Evolutionary conservation across 306 rosid genomes (phyloP).

Genomic region (Castanopsis chinensis): DNA sequence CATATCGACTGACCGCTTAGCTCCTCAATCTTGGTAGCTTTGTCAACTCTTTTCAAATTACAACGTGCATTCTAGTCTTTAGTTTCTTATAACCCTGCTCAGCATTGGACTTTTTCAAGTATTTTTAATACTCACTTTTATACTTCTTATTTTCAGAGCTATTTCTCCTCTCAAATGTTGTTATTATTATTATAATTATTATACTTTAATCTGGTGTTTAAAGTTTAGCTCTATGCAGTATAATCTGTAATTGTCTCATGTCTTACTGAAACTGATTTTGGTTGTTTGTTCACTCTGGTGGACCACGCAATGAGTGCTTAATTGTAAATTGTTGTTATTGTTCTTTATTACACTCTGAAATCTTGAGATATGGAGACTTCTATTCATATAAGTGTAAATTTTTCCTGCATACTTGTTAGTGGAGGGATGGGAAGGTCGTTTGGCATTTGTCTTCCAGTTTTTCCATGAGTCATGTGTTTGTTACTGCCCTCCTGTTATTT

Average conservation of each 20-base stretch:
- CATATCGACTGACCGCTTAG: slow-evolving; percentile 83
- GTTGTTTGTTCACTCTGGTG: not conserved
- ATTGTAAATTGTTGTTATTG: not conserved
- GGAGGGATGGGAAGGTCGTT: not conserved
- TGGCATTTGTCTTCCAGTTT: not conserved
- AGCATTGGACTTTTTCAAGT: not conserved
- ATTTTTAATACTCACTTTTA: not conserved
- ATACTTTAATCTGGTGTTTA: not conserved
- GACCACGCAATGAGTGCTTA: not conserved
- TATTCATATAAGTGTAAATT: not conserved
- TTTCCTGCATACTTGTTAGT: not conserved
- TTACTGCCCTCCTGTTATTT: not conserved
- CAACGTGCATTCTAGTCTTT: not conserved
- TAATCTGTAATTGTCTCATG: not conserved
- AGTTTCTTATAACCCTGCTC: not conserved
- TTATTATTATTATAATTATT: not conserved
- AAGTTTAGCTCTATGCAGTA: not conserved
- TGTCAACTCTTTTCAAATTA: slow-evolving; percentile 1
- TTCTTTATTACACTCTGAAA: not conserved
- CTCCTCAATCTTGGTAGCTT: slow-evolving; percentile 95
- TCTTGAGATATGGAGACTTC: not conserved
- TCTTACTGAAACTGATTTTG: not conserved
- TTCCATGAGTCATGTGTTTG: not conserved
- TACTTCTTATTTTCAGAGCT: not conserved
- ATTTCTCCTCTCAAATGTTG: not conserved